phyloP scores from a whole-genome alignment of 2,329 filamentous ascomycete species.

The Fusarium hostae region DNA sequence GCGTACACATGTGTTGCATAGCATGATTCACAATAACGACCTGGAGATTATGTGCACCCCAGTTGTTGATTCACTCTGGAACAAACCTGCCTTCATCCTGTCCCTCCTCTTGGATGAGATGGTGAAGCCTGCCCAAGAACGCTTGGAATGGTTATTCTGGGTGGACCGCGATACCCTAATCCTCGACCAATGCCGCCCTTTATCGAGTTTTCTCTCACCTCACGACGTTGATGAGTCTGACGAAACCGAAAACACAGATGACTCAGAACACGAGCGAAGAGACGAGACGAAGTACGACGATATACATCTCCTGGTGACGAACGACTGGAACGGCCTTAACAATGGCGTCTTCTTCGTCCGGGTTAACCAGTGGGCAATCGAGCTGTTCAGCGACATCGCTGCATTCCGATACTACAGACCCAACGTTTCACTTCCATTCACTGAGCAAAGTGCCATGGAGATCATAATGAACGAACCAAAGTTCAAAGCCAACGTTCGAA shows the following conservation, averaged over 20 bases:
- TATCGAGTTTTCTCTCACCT: not conserved
- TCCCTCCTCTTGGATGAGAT: not conserved
- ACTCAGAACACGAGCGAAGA: not conserved
- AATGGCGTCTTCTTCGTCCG: not conserved
- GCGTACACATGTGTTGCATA: not conserved
- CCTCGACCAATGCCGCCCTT: not conserved
- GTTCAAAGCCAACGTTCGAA: not conserved
- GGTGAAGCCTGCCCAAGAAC: not conserved
- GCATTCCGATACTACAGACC: not conserved
- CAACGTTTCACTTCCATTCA: not conserved
- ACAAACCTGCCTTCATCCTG: slow-evolving; percentile 1
- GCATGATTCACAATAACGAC: not conserved
- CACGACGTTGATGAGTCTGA: not conserved
- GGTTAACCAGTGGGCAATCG: not conserved
- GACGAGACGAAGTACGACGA: not conserved
- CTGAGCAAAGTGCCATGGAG: slow-evolving; percentile 1
- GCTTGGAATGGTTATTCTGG: not conserved
- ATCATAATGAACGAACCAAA: not conserved
- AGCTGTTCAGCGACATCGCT: not conserved
- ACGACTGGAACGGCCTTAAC: slow-evolving; percentile 8
- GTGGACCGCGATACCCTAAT: not conserved
- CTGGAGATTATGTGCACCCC: not conserved
- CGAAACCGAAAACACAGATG: not conserved
- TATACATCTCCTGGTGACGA: not conserved
- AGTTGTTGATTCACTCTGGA: not conserved